Evolutionary conservation across 179 eudicot species (phyloP).

Genomic region (Beta corolliflora): DNA sequence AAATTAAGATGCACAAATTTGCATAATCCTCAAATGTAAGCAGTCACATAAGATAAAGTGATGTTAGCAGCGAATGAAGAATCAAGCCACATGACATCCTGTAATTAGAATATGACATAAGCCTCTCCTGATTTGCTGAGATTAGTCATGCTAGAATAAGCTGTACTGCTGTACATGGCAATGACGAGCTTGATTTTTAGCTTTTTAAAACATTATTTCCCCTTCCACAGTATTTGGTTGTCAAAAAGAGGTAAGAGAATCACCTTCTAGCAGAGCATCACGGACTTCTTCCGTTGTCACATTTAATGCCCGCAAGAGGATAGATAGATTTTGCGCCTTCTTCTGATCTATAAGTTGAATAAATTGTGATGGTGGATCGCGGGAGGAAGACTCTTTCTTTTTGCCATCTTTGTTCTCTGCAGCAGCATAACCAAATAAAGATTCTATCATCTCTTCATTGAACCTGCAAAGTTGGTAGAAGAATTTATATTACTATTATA

Average conservation of each 20-base stretch:
- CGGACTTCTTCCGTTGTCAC: slow-evolving; percentile 87
- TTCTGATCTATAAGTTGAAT: slow-evolving; percentile 82
- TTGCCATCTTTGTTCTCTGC: slow-evolving; percentile 48
- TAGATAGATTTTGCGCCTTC: slow-evolving; percentile 84
- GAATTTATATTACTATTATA: background rate
- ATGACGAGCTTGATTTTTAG: background rate
- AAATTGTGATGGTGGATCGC: slow-evolving; percentile 47
- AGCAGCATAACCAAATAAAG: slow-evolving; percentile 76
- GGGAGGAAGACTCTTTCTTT: slow-evolving; percentile 51
- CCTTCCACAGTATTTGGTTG: background rate
- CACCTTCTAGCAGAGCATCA: slow-evolving; percentile 93
- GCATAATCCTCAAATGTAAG: background rate
- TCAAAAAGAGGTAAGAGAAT: slow-evolving; percentile 6
- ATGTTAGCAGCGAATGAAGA: background rate
- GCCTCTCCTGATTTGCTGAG: background rate
- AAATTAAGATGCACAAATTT: background rate
- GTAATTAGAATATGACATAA: background rate
- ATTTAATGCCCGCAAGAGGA: slow-evolving; percentile 79
- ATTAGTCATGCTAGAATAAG: background rate
- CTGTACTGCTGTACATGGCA: background rate
- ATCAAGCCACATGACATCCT: background rate
- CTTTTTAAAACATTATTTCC: background rate
- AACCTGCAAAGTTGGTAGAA: slow-evolving; percentile 50
- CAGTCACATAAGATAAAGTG: background rate
- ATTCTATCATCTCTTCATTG: slow-evolving; percentile 95